phyloP scores from a whole-genome alignment of 2,329 filamentous ascomycete species.

The Arthrinium puccinioides region DNA sequence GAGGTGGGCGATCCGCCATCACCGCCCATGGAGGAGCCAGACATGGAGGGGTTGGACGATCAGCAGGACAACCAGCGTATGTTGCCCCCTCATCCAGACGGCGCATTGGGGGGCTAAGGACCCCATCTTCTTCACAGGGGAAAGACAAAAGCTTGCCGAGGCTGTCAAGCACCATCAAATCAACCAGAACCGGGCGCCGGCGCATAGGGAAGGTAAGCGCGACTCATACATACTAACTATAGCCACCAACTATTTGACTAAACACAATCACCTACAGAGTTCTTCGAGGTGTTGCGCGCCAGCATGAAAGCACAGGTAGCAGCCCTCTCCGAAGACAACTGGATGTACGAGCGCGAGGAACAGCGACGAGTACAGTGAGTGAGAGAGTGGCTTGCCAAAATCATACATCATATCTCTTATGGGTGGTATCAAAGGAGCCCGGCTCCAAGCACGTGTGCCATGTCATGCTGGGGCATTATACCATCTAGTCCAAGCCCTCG shows the following conservation, averaged over 20 bases:
- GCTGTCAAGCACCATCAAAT: slow-evolving; percentile 55
- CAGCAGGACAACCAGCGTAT: slow-evolving; percentile 48
- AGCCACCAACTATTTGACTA: neutral
- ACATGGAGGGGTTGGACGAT: slow-evolving; percentile 50
- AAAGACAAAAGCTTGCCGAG: slow-evolving; percentile 53
- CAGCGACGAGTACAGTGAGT: slow-evolving; percentile 30
- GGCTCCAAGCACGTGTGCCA: no score
- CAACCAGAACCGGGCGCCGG: slow-evolving; percentile 45
- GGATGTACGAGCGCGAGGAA: slow-evolving; percentile 79
- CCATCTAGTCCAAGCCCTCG: slow-evolving; percentile 50
- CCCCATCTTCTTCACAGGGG: slow-evolving; percentile 37
- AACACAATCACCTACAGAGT: slow-evolving; percentile 34
- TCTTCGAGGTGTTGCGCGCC: slow-evolving; percentile 61
- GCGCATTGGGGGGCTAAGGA: neutral
- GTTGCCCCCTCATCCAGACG: slow-evolving; percentile 12
- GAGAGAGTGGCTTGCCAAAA: no score
- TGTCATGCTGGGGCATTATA: no score
- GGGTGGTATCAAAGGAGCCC: no score
- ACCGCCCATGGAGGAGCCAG: slow-evolving; percentile 44
- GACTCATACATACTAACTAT: neutral
- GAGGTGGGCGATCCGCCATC: slow-evolving; percentile 51
- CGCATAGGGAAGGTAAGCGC: slow-evolving; percentile 57
- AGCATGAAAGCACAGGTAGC: slow-evolving; percentile 67
- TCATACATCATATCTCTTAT: no score
- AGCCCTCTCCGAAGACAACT: slow-evolving; percentile 73